Evolutionary conservation across 805 yeast species (phyloP), one percentile per base, ranked within the genome.

Genomic region (Candida peoriensis): DNA sequence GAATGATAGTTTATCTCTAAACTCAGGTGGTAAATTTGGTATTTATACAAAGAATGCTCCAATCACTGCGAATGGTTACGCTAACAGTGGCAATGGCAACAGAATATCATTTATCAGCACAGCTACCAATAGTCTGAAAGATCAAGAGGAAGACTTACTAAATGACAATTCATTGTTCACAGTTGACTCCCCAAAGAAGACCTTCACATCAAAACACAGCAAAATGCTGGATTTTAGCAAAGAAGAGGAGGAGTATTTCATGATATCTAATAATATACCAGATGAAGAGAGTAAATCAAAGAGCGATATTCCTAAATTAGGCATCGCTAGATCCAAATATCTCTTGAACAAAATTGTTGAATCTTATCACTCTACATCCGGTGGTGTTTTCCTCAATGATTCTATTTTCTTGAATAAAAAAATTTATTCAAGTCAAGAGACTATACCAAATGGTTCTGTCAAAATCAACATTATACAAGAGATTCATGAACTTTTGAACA

Each of bases 391-490:
- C 11, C 25, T 51, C 2, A 25, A 40, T 6, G 38, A 41, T 8
- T 21, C 39, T 1, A 24, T 52, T 14, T 48, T 42, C 18, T 17
- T 52, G 14, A 45, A 36, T 27, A 39, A 33, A 14, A 25, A 36
- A 8, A 41, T 49, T 5, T 48, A 37, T 24, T 20, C 25, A 7
- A 35, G 30, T 15, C n/a, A 38, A 4, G 48, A 46, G 6, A 41
- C 44, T 2, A 36, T 48, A 1, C 20, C 20, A 2, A 37, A 36
- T 29, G 57, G 54, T 0, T 39, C 48, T 5, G 51, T 52, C 11
- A 52, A 52, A 33, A 32, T 44, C 16, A 50, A 47, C 6, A 46
- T 51, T 9, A 41, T 52, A 9, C 50, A 44, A 18, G 57, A 52
- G 24, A 25, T 44, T 6, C 47, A 46, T 5, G 30, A 37, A 4